Conservation (phyloP, 441 rosid species). For the Populus trichocarpa region DNA sequence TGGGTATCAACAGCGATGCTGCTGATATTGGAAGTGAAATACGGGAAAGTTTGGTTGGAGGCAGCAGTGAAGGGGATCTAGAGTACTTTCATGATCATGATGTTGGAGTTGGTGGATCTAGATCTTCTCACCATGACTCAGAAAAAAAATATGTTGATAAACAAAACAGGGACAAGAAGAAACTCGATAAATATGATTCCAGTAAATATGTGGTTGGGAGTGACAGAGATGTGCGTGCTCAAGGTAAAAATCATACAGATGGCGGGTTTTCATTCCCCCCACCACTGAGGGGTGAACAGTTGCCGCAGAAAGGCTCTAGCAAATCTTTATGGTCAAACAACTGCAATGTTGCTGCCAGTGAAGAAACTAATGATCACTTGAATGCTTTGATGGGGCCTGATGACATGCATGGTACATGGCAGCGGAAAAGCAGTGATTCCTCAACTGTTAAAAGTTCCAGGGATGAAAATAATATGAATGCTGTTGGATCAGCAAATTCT, state of each 20-base stretch:
- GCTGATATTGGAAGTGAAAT: slow-evolving; percentile 88
- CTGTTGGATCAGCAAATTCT: slow-evolving; percentile 55
- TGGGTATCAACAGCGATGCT: slow-evolving; percentile 83
- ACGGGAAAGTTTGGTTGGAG: slow-evolving; percentile 81
- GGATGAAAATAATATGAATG: slow-evolving; percentile 51
- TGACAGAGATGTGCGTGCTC: slow-evolving; percentile 41
- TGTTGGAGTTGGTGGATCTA: slow-evolving; percentile 43
- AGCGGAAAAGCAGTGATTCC: slow-evolving; percentile 72
- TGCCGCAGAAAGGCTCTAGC: slow-evolving; percentile 45
- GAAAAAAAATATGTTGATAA: slow-evolving; percentile 48
- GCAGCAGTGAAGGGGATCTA: slow-evolving; percentile 79
- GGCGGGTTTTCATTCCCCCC: slow-evolving; percentile 78
- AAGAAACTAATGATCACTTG: slow-evolving; percentile 50
- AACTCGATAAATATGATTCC: slow-evolving; percentile 22
- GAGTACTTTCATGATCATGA: slow-evolving; percentile 63
- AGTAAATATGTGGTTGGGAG: slow-evolving; percentile 34
- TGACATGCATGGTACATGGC: slow-evolving; percentile 73
- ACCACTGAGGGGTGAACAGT: slow-evolving; percentile 56
- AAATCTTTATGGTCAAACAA: slow-evolving; percentile 60
- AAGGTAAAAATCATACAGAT: slow-evolving; percentile 48
- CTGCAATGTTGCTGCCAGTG: slow-evolving; percentile 33
- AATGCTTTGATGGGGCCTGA: slow-evolving; percentile 49
- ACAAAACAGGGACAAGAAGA: slow-evolving; percentile 41
- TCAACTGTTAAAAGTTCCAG: slow-evolving; percentile 63
- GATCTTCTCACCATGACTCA: slow-evolving; percentile 40